Conservation (phyloP, 331 rosid genomes). For the Malus hybrid region DNA sequence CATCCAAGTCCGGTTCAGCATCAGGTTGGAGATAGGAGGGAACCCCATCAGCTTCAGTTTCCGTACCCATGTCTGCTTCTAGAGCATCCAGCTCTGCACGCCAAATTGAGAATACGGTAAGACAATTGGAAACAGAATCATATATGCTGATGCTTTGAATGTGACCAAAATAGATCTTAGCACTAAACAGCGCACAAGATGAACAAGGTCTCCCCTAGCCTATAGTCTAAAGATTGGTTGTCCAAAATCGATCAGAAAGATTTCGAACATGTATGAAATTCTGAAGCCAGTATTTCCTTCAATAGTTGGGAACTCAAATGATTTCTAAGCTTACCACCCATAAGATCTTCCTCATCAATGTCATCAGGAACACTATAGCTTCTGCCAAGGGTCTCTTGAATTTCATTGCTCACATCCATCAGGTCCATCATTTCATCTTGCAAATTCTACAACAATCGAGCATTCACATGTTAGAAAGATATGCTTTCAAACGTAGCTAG, state of each 20-base stretch:
- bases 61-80: constrained; percentile 90
- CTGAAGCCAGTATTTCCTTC: neutral
- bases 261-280: neutral
- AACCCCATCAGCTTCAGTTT: constrained; percentile 70
- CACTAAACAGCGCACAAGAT: neutral
- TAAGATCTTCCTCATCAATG: constrained; percentile 89
- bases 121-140: neutral
- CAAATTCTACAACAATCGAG: constrained; percentile 48
- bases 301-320: constrained; percentile 1
- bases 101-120: neutral
- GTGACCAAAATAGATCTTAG: neutral
- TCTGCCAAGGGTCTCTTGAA: constrained; percentile 92
- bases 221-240: neutral
- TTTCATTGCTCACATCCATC: constrained; percentile 93
- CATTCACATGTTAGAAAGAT: constrained; percentile 8
- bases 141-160: neutral
- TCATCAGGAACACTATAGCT: constrained; percentile 96
- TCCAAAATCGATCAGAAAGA: neutral
- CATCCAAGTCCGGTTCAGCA: constrained; percentile 64
- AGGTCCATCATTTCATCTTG: constrained; percentile 99
- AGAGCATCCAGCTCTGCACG: constrained; percentile 84
- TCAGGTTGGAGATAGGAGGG: constrained; percentile 98
- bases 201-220: neutral
- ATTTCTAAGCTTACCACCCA: constrained; percentile 75
- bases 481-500: constrained; percentile 5